phyloP scores from a whole-genome alignment of 1,284 basidiomycete genomes.

The Malassezia slooffiae region DNA sequence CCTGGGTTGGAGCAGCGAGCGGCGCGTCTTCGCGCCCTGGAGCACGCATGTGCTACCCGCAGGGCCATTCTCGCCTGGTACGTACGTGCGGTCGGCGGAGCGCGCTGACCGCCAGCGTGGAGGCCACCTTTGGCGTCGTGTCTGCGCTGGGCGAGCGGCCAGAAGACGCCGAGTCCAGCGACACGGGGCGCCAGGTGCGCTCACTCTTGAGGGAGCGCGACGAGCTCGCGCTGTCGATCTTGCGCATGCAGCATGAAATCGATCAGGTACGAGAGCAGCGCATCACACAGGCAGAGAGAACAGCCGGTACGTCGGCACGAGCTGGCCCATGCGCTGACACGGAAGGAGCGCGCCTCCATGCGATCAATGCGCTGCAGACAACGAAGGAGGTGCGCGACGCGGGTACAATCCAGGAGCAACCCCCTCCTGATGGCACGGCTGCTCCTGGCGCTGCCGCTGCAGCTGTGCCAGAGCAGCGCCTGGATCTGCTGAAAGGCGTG shows the following conservation, averaged over 20 bases:
- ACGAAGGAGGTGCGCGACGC: too few species aligned
- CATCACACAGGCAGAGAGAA: not conserved
- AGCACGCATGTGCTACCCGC: conserved; percentile 7
- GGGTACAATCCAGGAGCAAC: too few species aligned
- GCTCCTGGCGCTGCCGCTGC: too few species aligned
- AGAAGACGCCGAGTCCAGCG: not conserved
- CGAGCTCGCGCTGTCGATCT: conserved; percentile 7
- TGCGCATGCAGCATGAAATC: conserved; percentile 1
- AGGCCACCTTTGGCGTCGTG: conserved; percentile 4
- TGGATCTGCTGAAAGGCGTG: conserved; percentile 6
- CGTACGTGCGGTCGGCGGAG: not conserved
- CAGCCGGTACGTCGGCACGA: conserved; percentile 5
- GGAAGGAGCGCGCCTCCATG: too few species aligned
- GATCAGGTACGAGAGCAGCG: not conserved
- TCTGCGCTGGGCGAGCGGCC: not conserved
- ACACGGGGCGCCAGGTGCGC: not conserved
- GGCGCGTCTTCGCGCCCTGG: too few species aligned
- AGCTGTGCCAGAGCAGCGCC: too few species aligned
- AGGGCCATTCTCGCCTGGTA: conserved; percentile 8
- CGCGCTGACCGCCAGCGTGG: not conserved
- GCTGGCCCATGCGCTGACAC: too few species aligned
- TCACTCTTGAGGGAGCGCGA: conserved; percentile 13
- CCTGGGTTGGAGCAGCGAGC: too few species aligned
- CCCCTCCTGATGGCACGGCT: too few species aligned
- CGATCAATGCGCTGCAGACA: too few species aligned